phyloP scores from a whole-genome alignment of 2,329 filamentous ascomycete genomes.

The Passalora sequoiae region DNA sequence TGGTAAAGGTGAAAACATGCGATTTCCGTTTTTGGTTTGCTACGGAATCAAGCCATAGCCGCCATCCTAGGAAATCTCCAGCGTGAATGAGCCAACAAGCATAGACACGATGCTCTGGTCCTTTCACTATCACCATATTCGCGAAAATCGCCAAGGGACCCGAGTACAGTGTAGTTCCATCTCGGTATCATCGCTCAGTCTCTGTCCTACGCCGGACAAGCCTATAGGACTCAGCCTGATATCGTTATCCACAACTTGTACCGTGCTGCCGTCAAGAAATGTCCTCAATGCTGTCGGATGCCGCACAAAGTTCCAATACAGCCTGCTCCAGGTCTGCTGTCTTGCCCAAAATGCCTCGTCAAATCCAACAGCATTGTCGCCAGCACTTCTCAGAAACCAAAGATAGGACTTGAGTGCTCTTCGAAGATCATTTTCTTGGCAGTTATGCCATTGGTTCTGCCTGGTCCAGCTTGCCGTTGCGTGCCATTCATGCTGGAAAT shows the following conservation, averaged over 20 bases:
- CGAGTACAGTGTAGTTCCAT: conserved; percentile 16
- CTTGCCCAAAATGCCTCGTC: conserved; percentile 25
- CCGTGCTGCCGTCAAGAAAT: background rate
- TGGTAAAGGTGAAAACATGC: conserved; percentile 20
- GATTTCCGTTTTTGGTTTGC: conserved; percentile 26
- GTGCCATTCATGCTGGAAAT: conserved; percentile 28
- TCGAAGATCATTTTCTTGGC: conserved; percentile 29
- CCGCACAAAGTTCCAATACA: conserved; percentile 29
- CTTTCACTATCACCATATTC: background rate
- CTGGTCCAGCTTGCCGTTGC: conserved; percentile 12
- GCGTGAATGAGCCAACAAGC: no score
- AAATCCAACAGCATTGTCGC: conserved; percentile 16
- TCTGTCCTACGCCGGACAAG: no score
- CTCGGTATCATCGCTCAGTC: background rate
- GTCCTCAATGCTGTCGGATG: background rate
- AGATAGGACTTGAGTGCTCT: conserved; percentile 32
- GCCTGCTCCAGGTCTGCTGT: conserved; percentile 21
- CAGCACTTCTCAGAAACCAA: conserved; percentile 15
- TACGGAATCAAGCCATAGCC: conserved; percentile 18
- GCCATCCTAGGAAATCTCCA: no score
- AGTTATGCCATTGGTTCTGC: conserved; percentile 19
- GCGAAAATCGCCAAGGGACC: conserved; percentile 13
- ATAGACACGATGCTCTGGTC: no score
- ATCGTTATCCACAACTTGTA: background rate
- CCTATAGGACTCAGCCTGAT: background rate